phyloP scores from a whole-genome alignment of 2,329 filamentous ascomycete genomes.

The Fusarium brachygibbosum region DNA sequence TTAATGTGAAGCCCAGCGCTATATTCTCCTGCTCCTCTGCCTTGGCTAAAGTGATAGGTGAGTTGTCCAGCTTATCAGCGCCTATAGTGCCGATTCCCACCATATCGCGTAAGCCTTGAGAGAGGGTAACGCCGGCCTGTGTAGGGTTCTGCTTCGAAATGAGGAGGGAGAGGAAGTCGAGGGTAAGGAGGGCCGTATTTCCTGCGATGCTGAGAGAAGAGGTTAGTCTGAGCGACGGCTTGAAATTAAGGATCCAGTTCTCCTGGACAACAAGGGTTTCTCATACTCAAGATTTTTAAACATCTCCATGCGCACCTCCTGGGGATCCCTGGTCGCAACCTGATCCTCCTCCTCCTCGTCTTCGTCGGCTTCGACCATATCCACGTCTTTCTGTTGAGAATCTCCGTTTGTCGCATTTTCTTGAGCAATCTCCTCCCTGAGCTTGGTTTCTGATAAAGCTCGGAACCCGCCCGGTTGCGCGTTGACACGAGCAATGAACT shows the following conservation, averaged over 20 bases:
- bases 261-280: neutral
- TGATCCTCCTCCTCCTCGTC: slow-evolving; percentile 54
- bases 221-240: slow-evolving; percentile 1
- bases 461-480: slow-evolving; percentile 84
- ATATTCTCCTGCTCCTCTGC: slow-evolving; percentile 69
- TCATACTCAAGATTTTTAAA: slow-evolving; percentile 70
- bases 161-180: slow-evolving; percentile 87
- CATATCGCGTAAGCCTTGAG: slow-evolving; percentile 75
- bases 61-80: slow-evolving; percentile 72
- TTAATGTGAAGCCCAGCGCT: slow-evolving; percentile 80
- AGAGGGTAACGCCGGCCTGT: slow-evolving; percentile 78
- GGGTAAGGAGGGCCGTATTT: slow-evolving; percentile 75
- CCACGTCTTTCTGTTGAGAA: slow-evolving; percentile 61
- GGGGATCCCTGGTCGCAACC: slow-evolving; percentile 61
- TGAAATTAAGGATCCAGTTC: neutral
- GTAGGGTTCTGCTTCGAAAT: slow-evolving; percentile 84
- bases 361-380: slow-evolving; percentile 63
- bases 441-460: slow-evolving; percentile 78
- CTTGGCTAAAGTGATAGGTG: slow-evolving; percentile 69
- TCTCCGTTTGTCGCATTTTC: slow-evolving; percentile 58
- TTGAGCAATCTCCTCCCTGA: slow-evolving; percentile 75
- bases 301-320: slow-evolving; percentile 69
- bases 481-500: slow-evolving; percentile 85
- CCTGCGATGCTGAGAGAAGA: slow-evolving; percentile 51
- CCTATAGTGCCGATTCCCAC: slow-evolving; percentile 82